Evolutionary conservation across 2,329 filamentous ascomycete species (phyloP).

Genomic region (Beauveria sp.): DNA sequence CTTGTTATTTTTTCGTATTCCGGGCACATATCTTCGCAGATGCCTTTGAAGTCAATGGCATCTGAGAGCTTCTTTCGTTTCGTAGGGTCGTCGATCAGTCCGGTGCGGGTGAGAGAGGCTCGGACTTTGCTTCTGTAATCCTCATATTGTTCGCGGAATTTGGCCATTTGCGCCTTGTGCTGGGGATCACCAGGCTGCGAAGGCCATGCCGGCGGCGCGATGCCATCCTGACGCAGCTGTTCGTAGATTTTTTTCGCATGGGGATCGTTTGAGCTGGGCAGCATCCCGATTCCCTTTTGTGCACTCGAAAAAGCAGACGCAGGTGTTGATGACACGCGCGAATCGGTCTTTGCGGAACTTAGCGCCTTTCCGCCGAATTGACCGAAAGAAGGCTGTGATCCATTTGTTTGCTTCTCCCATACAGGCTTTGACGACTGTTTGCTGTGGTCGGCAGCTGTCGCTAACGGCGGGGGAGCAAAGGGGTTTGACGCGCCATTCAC

Average conservation of each 20-base stretch:
- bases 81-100: conserved; percentile 57
- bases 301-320: conserved; percentile 5
- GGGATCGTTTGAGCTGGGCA: conserved; percentile 24
- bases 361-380: background rate
- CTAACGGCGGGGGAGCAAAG: background rate
- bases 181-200: conserved; percentile 44
- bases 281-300: background rate
- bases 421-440: background rate
- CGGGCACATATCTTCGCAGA: conserved; percentile 63
- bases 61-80: conserved; percentile 54
- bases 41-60: conserved; percentile 60
- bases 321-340: conserved; percentile 13
- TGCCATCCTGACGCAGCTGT: conserved; percentile 46
- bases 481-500: conserved; percentile 4
- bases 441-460: background rate
- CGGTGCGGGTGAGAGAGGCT: conserved; percentile 48
- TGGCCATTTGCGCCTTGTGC: conserved; percentile 44
- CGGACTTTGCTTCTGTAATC: conserved; percentile 50
- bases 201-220: conserved; percentile 49
- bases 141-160: conserved; percentile 48
- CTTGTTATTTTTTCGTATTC: conserved; percentile 57
- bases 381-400: background rate
- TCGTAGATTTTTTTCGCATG: conserved; percentile 44
- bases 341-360: conserved; percentile 14
- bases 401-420: conserved; percentile 1